These are phyloP conservation scores for Trebouxia gelatinosa DNA, from an alignment of 163 green algal genomes.

Conservation along the genomic window DNA sequence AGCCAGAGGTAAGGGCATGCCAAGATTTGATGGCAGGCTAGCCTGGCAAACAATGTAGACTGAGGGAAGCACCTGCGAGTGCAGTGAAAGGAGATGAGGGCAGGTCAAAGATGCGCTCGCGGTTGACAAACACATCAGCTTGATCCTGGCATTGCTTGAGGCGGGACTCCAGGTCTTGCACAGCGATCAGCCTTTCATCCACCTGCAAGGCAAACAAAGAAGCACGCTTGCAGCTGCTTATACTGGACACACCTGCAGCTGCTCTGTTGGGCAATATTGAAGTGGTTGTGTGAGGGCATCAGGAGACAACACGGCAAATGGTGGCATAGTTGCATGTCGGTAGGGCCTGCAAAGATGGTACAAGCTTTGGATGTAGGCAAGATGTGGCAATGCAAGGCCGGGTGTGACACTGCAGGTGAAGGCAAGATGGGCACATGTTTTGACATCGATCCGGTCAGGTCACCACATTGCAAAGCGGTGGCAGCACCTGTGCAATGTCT, in stretches of 20 bases:
- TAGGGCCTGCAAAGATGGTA: too few relatives aligned
- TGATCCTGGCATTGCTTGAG: conserved; percentile 40
- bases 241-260: not conserved
- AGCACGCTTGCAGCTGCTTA: too few relatives aligned
- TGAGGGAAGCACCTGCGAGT: conserved; percentile 44
- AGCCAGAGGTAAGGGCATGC: too few relatives aligned
- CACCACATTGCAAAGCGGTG: not conserved
- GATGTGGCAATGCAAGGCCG: not conserved
- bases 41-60: too few relatives aligned
- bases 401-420: not conserved
- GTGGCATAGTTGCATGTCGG: too few relatives aligned
- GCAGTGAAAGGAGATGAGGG: conserved; percentile 59
- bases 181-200: conserved; percentile 57
- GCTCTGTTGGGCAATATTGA: not conserved
- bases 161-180: conserved; percentile 62
- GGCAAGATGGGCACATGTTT: not conserved
- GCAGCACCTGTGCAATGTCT: conserved; percentile 34
- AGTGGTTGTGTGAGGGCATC: not conserved
- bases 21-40: too few relatives aligned
- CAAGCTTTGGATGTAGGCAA: not conserved
- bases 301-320: not conserved
- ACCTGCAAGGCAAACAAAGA: conserved; percentile 32
- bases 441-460: not conserved
- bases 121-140: conserved; percentile 59
- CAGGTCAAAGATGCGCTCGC: conserved; percentile 70